Evolutionary conservation across 176 grass and related monocot genomes (phyloP), one percentile per base, ranked within the genome.

Genomic region (Secale cereale): DNA sequence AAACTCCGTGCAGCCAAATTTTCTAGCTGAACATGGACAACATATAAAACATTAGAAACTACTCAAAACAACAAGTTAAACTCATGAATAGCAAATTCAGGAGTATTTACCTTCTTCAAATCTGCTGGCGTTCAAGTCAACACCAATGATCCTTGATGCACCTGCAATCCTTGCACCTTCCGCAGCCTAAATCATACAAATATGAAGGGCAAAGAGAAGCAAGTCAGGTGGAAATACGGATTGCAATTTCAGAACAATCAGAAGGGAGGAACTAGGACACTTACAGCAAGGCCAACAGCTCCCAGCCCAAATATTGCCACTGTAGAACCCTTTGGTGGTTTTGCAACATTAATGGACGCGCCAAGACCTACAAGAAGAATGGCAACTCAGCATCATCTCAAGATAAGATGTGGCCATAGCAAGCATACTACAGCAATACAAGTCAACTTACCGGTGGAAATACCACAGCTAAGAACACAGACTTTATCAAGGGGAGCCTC

Each of bases 291-390:
- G 30, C 95, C 95, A 29, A 98, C 95, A 59, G 92, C 95, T 74
- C 95, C 95, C n/a, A 98, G 88, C 23, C 95, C 95, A 0, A 98
- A 98, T 43, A 98, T 79, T 7, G 95, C 95, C 7, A 98, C 95
- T 9, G 91, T 90, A 0, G 92, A 93, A 83, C 92, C 95, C 65
- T 95, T 98, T 71, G 80, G 87, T 19, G 95, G 92, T 79, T 88
- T 98, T 14, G 95, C 95, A 80, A 95, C 95, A 81, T 98, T 98
- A 36, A 98, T 82, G 37, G 95, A 83, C 2, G 95, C 95, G 80
- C 95, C 95, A 65, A 93, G 91, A 29, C 95, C 95, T 98, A 66
- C 2, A 67, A 15, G 74, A 40, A 32, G 60, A 62, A 70, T 37
- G 22, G 9, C 2, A 28, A 32, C 22, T 78, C 25, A 77, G 31